Evolutionary conservation across 306 rosid species (phyloP).

Genomic region (Argentina anserina): DNA sequence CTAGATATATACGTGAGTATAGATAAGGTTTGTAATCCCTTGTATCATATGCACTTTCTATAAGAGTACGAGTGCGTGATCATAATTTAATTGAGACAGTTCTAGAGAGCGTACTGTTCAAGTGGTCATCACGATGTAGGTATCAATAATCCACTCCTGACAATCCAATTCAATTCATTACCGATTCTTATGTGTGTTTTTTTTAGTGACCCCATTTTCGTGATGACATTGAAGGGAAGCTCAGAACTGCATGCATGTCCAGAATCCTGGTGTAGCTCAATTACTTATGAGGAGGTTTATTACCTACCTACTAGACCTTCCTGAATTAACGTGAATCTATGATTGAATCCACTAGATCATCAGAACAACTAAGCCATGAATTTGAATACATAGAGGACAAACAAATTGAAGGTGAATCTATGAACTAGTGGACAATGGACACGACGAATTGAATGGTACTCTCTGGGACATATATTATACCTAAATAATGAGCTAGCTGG

Average conservation of each 20-base stretch:
- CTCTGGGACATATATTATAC: not conserved
- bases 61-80: not conserved
- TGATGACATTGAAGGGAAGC: not conserved
- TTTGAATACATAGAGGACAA: not conserved
- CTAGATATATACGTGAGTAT: no score
- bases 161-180: not conserved
- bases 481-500: not conserved
- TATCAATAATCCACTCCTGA: not conserved
- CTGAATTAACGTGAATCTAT: no score
- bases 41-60: no score
- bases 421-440: slow-evolving; percentile 7
- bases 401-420: slow-evolving; percentile 2
- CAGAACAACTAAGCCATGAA: not conserved
- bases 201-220: not conserved
- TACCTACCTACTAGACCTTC: not conserved
- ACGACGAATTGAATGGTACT: not conserved
- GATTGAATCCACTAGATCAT: no score
- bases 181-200: not conserved
- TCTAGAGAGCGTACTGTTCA: not conserved
- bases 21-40: no score
- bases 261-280: not conserved
- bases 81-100: not conserved
- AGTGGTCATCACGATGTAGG: not conserved
- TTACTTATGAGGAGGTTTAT: not conserved
- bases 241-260: not conserved